Evolutionary conservation across 805 yeast species (phyloP).

Genomic region (Schwanniomyces yamadae): DNA sequence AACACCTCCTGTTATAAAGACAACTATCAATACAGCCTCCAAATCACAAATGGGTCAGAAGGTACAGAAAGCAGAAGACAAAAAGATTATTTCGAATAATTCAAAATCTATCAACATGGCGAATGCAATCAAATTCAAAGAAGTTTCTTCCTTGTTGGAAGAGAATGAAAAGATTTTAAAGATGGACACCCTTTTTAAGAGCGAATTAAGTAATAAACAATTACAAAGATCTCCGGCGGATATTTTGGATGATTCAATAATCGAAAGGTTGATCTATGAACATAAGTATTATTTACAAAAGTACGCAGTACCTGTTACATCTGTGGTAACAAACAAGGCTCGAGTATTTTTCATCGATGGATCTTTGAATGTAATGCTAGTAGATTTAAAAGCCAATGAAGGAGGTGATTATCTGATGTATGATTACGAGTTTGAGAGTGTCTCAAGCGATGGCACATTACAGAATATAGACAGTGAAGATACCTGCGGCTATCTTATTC

Average conservation of each 20-base stretch:
- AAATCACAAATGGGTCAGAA: too few relatives aligned
- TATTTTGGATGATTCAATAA: constrained; percentile 28
- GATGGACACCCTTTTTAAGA: constrained; percentile 38
- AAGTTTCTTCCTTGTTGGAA: constrained; percentile 29
- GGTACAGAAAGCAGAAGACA: too few relatives aligned
- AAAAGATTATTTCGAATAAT: too few relatives aligned
- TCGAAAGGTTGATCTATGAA: constrained; percentile 30
- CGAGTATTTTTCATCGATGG: constrained; percentile 41
- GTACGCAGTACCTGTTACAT: constrained; percentile 30
- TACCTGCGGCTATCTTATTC: constrained; percentile 59
- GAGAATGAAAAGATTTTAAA: constrained; percentile 40
- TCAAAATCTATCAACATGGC: too few relatives aligned
- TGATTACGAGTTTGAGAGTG: constrained; percentile 67
- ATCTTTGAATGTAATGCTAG: constrained; percentile 31
- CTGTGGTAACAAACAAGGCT: constrained; percentile 40
- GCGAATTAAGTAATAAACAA: constrained; percentile 28
- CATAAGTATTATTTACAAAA: constrained; percentile 20
- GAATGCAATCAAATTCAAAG: constrained; percentile 29
- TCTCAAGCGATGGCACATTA: constrained; percentile 19
- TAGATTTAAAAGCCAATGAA: constrained; percentile 41
- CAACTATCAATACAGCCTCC: neutral
- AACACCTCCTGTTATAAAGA: neutral
- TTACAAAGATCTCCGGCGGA: constrained; percentile 16
- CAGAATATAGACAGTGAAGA: constrained; percentile 35
- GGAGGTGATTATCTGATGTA: constrained; percentile 67